Percentiles rank a stretch among this genome's conserved stretches.
Evolutionary conservation across 108 stramenopile genomes (phyloP).

Genomic region (Nannochloropsis gaditana): DNA sequence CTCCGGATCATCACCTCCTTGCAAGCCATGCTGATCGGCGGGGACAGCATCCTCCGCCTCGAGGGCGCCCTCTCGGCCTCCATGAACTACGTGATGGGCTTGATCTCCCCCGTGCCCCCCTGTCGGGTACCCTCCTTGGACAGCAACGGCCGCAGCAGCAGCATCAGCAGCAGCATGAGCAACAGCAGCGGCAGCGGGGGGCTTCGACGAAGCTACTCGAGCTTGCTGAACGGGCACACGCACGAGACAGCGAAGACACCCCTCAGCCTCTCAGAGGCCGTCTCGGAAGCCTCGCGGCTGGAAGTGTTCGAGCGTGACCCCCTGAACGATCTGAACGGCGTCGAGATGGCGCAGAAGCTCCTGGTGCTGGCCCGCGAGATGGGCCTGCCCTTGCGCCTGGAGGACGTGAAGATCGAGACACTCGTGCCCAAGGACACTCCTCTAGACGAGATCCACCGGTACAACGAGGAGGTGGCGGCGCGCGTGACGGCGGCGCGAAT

Average conservation of each 20-base stretch:
- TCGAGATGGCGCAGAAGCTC: slow-evolving; percentile 47
- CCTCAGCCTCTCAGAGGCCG: not conserved
- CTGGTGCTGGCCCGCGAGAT: slow-evolving; percentile 59
- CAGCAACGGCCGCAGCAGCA: slow-evolving; percentile 21
- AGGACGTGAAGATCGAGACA: slow-evolving; percentile 66
- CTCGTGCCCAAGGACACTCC: slow-evolving; percentile 37
- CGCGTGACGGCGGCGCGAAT: slow-evolving; percentile 56
- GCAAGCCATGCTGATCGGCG: slow-evolving; percentile 55
- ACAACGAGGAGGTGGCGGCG: slow-evolving; percentile 56
- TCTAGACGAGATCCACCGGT: slow-evolving; percentile 53
- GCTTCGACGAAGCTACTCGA: slow-evolving; percentile 31
- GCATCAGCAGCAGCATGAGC: slow-evolving; percentile 14
- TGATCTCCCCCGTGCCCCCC: slow-evolving; percentile 55
- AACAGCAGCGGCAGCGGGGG: not conserved
- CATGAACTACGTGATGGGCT: slow-evolving; percentile 63
- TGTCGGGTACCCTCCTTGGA: not conserved
- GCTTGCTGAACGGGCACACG: slow-evolving; percentile 13
- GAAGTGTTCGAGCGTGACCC: not conserved
- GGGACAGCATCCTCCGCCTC: slow-evolving; percentile 57
- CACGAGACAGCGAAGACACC: not conserved
- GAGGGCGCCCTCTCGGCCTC: slow-evolving; percentile 67
- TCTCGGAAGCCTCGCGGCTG: not conserved
- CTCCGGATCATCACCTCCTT: slow-evolving; percentile 68
- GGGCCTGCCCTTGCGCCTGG: slow-evolving; percentile 56
- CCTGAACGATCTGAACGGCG: not conserved